These are phyloP conservation scores for Fibroporia radiculosa DNA, from an alignment of 768 basidiomycete species.

Conservation along the genomic window DNA sequence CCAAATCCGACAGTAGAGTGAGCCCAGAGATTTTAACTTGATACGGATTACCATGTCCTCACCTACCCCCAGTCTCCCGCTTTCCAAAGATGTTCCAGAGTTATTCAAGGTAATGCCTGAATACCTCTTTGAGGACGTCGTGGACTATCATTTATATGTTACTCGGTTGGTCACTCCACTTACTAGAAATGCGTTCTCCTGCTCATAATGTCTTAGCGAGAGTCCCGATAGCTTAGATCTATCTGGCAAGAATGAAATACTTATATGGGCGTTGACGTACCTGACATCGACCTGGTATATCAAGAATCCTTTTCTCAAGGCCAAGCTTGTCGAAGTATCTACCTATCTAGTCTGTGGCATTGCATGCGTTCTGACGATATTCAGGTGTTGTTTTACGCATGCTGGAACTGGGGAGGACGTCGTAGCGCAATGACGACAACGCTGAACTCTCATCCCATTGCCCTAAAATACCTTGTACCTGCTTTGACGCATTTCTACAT, in stretches of 20 bases:
- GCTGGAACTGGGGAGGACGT: constrained; percentile 55
- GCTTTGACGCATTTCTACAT: constrained; percentile 93
- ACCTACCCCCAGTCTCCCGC: constrained; percentile 53
- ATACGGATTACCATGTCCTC: neutral
- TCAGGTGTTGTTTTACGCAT: constrained; percentile 69
- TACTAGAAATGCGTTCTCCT: neutral
- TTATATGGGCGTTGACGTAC: constrained; percentile 87
- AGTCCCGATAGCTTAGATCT: constrained; percentile 77
- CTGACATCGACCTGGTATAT: constrained; percentile 94
- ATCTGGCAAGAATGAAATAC: constrained; percentile 77
- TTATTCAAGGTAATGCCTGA: constrained; percentile 87
- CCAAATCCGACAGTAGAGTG: constrained; percentile 65
- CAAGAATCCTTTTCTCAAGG: constrained; percentile 96
- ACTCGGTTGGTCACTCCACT: constrained; percentile 49
- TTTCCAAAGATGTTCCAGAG: constrained; percentile 80
- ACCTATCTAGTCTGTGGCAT: neutral
- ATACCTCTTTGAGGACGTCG: constrained; percentile 88
- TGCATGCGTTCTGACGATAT: neutral
- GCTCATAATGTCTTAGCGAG: constrained; percentile 28
- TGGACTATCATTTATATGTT: constrained; percentile 81
- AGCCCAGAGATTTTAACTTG: constrained; percentile 25
- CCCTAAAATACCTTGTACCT: constrained; percentile 83
- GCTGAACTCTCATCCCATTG: constrained; percentile 80
- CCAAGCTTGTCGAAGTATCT: constrained; percentile 85
- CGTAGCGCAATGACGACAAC: constrained; percentile 72